Evolutionary conservation across 2,329 filamentous ascomycete genomes (phyloP), one percentile per base, ranked within the genome.

Genomic region (Sporothrix curviconia): DNA sequence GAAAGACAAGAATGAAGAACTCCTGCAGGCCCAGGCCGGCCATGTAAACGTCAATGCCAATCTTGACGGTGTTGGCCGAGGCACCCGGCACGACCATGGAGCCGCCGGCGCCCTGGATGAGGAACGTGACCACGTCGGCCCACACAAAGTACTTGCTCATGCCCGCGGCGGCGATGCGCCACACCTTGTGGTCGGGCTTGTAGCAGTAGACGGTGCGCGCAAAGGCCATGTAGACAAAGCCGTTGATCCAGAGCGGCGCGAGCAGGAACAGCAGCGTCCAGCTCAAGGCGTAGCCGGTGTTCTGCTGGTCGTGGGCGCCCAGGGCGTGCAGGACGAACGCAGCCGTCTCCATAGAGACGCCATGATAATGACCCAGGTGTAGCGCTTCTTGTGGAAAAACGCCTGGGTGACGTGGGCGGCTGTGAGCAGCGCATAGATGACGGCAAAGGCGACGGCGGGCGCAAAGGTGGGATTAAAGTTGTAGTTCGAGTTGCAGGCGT

Each of bases 131-230:
- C n/a, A 79, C 62, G 60, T 79, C 76, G 34, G 77, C 67, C 66
- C 72, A 72, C 8, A 80, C 75, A 50, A 80, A 79, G 37, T 74
- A 64, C 42, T 71, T 70, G 14, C 75, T 73, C 58, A 80, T 69
- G 17, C 67, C 67, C 25, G 66, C 61, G 1, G 69, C 69, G n/a
- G 62, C 60, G 36, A 75, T 62, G 3, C 63, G 52, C 55, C 62
- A 66, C 3, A 74, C 56, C 7, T 34, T 54, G 19, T 56, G 69
- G 9, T 70, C 67, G 1, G 73, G 73, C 24, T 74, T 66, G 58
- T 67, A 68, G 57, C 69, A 72, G 62, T 71, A 69, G 5, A 75
- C 65, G 60, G 74, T 66, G 32, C 72, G 69, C 1, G 73, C 70
- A 39, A 75, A 68, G 3, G 70, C 70, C 74, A 76, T 76, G 66